Percentiles rank a stretch among this genome's conserved stretches.
These are phyloP conservation scores for Mycena pura DNA, from an alignment of 768 basidiomycete genomes.

Conservation along the genomic window DNA sequence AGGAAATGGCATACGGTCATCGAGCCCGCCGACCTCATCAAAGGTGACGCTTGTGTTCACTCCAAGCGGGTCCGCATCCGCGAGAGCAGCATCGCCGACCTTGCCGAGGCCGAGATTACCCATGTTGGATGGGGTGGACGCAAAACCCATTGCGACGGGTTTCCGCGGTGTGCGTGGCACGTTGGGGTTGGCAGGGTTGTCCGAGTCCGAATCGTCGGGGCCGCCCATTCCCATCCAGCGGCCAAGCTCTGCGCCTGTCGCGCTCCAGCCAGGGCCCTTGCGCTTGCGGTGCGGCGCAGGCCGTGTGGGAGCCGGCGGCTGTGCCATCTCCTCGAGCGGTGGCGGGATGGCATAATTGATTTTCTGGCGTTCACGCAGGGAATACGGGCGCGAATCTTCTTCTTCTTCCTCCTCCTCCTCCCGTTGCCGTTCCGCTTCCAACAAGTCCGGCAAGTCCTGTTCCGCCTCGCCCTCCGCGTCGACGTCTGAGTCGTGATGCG, in stretches of 20 bases:
- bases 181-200: conserved; percentile 41
- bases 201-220: conserved; percentile 83
- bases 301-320: conserved; percentile 43
- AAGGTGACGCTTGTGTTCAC: conserved; percentile 94
- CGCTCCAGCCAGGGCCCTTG: conserved; percentile 78
- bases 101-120: conserved; percentile 88
- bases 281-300: conserved; percentile 29
- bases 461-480: conserved; percentile 45
- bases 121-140: conserved; percentile 79
- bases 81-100: conserved; percentile 83
- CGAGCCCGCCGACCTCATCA: conserved; percentile 94
- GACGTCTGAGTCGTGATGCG: conserved; percentile 48
- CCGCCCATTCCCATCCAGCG: conserved; percentile 77
- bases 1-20: conserved; percentile 72
- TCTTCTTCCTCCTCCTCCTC: conserved; percentile 48
- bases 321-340: conserved; percentile 73
- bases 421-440: conserved; percentile 48
- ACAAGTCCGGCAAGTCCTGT: too few species aligned
- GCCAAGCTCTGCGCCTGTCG: conserved; percentile 76
- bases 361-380: conserved; percentile 66
- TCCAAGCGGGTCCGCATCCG: conserved; percentile 95
- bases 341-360: conserved; percentile 87
- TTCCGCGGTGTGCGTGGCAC: conserved; percentile 65
- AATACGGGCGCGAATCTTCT: conserved; percentile 65
- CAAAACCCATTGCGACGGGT: conserved; percentile 61